phyloP scores from a whole-genome alignment of 1,284 basidiomycete species.

The Takashimella tepidaria region DNA sequence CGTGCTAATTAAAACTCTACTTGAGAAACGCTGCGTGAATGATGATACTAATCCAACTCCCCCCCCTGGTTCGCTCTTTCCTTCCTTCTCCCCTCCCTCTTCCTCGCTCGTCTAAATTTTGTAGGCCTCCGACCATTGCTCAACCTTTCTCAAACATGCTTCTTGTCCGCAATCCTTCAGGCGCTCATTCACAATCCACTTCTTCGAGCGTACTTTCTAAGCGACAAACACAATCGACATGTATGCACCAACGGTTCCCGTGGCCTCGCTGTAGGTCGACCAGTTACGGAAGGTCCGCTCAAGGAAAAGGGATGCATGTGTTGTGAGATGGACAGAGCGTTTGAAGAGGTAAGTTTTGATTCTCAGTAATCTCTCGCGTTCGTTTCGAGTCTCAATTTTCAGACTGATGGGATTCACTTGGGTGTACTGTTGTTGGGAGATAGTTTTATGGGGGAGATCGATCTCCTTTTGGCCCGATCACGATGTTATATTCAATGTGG shows the following conservation, averaged over 20 bases:
- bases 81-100: conserved; percentile 11
- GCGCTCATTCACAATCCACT: conserved; percentile 89
- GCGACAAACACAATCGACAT: conserved; percentile 55
- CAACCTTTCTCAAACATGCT: conserved; percentile 87
- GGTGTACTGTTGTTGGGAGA: conserved; percentile 1
- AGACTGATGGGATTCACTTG: background rate
- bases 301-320: conserved; percentile 69
- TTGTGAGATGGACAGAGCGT: conserved; percentile 92
- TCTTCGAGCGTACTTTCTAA: conserved; percentile 81
- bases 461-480: conserved; percentile 73
- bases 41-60: too few species aligned
- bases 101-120: background rate
- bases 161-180: conserved; percentile 88
- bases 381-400: background rate
- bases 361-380: too few species aligned
- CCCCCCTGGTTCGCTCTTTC: too few species aligned
- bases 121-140: conserved; percentile 76
- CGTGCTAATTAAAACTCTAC: too few species aligned
- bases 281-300: conserved; percentile 25
- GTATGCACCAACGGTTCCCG: conserved; percentile 33
- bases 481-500: conserved; percentile 84
- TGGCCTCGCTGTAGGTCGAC: conserved; percentile 32
- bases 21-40: too few species aligned
- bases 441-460: conserved; percentile 68
- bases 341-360: conserved; percentile 72